Base-by-base conservation (phyloP, 352 stramenopile genomes). In the Phytophthora fragariae region DNA sequence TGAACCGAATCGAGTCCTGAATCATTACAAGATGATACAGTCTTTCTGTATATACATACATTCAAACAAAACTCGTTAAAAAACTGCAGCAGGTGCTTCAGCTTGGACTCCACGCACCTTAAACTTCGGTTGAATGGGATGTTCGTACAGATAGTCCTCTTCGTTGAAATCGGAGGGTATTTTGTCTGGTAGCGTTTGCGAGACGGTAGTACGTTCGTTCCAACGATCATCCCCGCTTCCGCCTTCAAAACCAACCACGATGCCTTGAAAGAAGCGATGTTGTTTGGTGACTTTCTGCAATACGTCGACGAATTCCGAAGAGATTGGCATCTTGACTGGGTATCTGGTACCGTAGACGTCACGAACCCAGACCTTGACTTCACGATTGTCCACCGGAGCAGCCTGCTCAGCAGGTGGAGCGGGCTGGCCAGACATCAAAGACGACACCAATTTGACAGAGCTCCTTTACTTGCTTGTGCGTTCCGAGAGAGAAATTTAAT, bases 81-180 rank as follows among this genome's bases (percentile, higher is more conserved):
- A 21, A 58, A 58, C 12, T 14, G 24, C 29, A 27, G 24, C 24
- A 39, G 27, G 14, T 12, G 27, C 53, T 10, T 58, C 24, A 27
- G 12, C 27, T 44, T 21, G 41, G 53, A 58, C 53, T 29, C 52
- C 11, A 58, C 53, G 53, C 53, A 58, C 53, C 53, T 58, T 58
- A 44, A 58, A 58, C 53, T 58, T 58, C 27, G 53, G 53, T 58
- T 58, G 27, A 44, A 58, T 58, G 24, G 53, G 53, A 41, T 58
- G 49, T 9, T 56, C 49, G 14, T 33, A 15, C 0, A 58, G 29
- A 6, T 58, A 58, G 6, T 44, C 14, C 11, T 44, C 29, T 24
- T 44, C 53, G 53, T 58, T 21, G 29, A 24, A 57, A 33, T 57
- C 12, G 14, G 10, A 1, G 29, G 24, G 29, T 24, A 29, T 44